A percentile compares a stretch with the other conserved stretches of the same genome.
Evolutionary conservation across 2,329 filamentous ascomycete genomes (phyloP).

Genomic region (Pseudogymnoascus sp.): DNA sequence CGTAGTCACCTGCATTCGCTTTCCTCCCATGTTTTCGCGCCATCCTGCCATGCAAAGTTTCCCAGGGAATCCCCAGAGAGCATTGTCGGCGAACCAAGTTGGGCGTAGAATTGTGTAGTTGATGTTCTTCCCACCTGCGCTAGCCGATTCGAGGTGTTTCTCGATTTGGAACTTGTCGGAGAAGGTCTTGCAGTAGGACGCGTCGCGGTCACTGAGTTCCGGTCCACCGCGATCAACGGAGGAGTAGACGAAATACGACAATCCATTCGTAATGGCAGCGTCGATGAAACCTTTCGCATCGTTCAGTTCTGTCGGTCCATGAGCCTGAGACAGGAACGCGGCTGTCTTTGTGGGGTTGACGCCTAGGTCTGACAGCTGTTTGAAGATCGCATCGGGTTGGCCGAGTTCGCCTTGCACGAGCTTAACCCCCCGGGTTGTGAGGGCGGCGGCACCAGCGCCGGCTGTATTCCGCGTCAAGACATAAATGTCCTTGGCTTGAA

Average conservation of each 20-base stretch:
- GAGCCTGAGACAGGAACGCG: constrained; percentile 12
- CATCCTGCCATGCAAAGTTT: constrained; percentile 27
- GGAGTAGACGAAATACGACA: constrained; percentile 49
- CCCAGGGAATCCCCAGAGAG: constrained; percentile 20
- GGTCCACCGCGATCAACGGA: constrained; percentile 49
- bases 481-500: constrained; percentile 40
- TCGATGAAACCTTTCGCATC: constrained; percentile 48
- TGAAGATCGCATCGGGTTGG: constrained; percentile 43
- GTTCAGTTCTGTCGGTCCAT: constrained; percentile 33
- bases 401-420: constrained; percentile 51
- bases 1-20: constrained; percentile 36
- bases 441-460: constrained; percentile 41
- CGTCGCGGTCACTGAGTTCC: constrained; percentile 36
- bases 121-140: constrained; percentile 34
- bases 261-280: constrained; percentile 40
- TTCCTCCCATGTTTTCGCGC: constrained; percentile 25
- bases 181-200: constrained; percentile 48
- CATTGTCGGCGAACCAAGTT: constrained; percentile 48
- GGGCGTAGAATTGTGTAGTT: constrained; percentile 49
- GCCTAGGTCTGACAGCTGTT: constrained; percentile 34
- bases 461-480: constrained; percentile 50
- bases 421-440: constrained; percentile 40
- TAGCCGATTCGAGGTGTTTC: constrained; percentile 41
- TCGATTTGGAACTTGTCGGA: constrained; percentile 49
- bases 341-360: constrained; percentile 50